Conservation (phyloP, 2,329 filamentous ascomycete species). For the Apiospora rasikravindrae region DNA sequence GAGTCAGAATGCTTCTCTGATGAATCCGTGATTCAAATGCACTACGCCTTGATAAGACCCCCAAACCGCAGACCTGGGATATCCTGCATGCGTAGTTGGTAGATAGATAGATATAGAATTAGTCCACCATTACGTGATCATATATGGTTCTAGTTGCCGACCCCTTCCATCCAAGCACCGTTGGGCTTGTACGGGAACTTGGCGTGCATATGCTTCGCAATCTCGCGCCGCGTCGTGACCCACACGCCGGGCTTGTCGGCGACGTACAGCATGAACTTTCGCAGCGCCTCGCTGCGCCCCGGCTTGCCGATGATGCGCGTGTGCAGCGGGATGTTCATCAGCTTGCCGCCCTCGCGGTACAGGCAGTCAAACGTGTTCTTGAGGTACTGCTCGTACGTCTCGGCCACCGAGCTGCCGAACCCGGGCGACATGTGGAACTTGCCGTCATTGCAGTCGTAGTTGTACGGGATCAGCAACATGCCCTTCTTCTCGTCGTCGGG, state of each 20-base stretch:
- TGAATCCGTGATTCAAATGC: not conserved
- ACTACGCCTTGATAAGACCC: not conserved
- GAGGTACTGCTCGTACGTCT: slow-evolving; percentile 46
- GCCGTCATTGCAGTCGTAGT: slow-evolving; percentile 47
- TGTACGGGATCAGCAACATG: slow-evolving; percentile 45
- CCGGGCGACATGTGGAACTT: slow-evolving; percentile 51
- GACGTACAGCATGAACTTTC: slow-evolving; percentile 47
- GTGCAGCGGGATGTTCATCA: slow-evolving; percentile 50
- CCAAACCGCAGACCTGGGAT: not conserved
- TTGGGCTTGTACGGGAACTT: slow-evolving; percentile 44
- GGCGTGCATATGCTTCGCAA: slow-evolving; percentile 45
- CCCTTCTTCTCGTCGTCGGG: slow-evolving; percentile 41
- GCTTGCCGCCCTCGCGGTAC: slow-evolving; percentile 47
- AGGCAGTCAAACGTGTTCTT: slow-evolving; percentile 48
- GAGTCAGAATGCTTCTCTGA: not conserved
- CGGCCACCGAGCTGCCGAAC: slow-evolving; percentile 44
- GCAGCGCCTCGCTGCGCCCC: slow-evolving; percentile 43
- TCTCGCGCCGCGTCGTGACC: slow-evolving; percentile 48
- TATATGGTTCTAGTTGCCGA: not conserved
- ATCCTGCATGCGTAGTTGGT: not conserved
- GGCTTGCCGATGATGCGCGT: slow-evolving; percentile 47
- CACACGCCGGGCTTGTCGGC: slow-evolving; percentile 46
- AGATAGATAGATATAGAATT: not conserved
- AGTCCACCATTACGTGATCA: not conserved
- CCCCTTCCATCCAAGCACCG: slow-evolving; percentile 26